These are phyloP conservation scores for Ajuga reptans DNA, from an alignment of 305 asterid genomes.

Conservation along the genomic window DNA sequence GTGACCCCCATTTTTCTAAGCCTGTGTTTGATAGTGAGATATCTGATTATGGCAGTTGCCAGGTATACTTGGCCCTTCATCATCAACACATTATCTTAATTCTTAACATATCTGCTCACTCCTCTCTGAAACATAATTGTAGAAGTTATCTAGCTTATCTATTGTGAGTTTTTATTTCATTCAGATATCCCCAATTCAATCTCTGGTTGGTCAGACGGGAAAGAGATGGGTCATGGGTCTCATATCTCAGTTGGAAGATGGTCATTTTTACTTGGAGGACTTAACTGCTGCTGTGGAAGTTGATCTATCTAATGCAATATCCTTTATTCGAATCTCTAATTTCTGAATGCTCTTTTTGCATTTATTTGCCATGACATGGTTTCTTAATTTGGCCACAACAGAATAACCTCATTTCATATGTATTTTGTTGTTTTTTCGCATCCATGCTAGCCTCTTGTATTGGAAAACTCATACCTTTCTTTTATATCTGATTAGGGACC, in stretches of 20 bases:
- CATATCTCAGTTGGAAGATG: constrained; percentile 94
- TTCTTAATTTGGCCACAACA: neutral
- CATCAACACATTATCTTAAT: neutral
- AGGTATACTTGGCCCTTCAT: constrained; percentile 36
- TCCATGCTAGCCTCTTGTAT: neutral
- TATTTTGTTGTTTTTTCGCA: neutral
- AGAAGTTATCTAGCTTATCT: constrained; percentile 9
- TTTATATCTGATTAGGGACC: neutral
- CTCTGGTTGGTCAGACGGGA: constrained; percentile 79
- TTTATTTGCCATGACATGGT: neutral
- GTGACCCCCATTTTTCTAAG: constrained; percentile 71
- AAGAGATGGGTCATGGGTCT: constrained; percentile 92
- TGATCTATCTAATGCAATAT: constrained; percentile 86
- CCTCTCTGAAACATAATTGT: neutral
- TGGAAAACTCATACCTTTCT: neutral
- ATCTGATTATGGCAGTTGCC: constrained; percentile 69
- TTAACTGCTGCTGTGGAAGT: constrained; percentile 82
- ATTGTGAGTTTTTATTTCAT: constrained; percentile 1
- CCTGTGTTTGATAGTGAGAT: constrained; percentile 58
- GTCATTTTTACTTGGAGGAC: constrained; percentile 97
- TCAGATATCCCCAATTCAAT: constrained; percentile 86
- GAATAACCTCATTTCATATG: neutral
- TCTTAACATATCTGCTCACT: neutral
- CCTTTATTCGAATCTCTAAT: constrained; percentile 36
- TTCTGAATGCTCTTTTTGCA: constrained; percentile 1